Evolutionary conservation across 192 early-diverging fungal species (phyloP).

Genomic region (Dissophora ornata): DNA sequence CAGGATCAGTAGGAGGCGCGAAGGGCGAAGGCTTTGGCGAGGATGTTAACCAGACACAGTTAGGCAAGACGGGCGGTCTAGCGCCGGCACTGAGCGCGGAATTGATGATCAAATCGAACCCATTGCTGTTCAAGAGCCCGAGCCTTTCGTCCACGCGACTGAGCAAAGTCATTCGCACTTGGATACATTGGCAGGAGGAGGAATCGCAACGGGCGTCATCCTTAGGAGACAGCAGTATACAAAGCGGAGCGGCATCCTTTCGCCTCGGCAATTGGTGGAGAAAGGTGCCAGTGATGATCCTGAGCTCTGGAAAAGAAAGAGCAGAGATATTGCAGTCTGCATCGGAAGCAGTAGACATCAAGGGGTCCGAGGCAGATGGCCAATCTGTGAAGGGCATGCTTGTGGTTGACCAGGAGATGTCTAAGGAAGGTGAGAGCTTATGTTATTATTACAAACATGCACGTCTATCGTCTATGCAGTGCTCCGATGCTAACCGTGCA

Average conservation of each 20-base stretch:
- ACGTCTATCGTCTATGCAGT: too few relatives aligned
- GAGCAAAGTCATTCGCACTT: slow-evolving; percentile 28
- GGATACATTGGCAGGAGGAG: slow-evolving; percentile 53
- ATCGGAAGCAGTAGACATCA: too few relatives aligned
- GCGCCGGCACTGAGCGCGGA: slow-evolving; percentile 25
- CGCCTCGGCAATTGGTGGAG: slow-evolving; percentile 33
- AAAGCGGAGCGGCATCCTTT: too few relatives aligned
- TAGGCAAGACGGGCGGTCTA: slow-evolving; percentile 37
- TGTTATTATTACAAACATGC: too few relatives aligned
- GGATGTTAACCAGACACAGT: slow-evolving; percentile 5
- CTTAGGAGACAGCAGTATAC: not conserved
- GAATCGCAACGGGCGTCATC: slow-evolving; percentile 3
- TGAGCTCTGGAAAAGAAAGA: slow-evolving; percentile 16
- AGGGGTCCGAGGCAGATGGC: not conserved
- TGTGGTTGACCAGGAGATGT: slow-evolving; percentile 34
- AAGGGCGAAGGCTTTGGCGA: not conserved
- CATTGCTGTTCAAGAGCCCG: slow-evolving; percentile 78
- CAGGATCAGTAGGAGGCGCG: slow-evolving; percentile 24
- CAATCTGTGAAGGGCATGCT: slow-evolving; percentile 24
- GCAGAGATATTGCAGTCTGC: not conserved
- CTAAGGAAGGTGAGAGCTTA: slow-evolving; percentile 43
- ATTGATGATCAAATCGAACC: slow-evolving; percentile 76
- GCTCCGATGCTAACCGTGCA: not conserved
- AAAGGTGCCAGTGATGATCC: slow-evolving; percentile 44
- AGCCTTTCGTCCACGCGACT: slow-evolving; percentile 28